Evolutionary conservation across 2,329 filamentous ascomycete genomes (phyloP).

Genomic region (Teratosphaeriaceae sp.): DNA sequence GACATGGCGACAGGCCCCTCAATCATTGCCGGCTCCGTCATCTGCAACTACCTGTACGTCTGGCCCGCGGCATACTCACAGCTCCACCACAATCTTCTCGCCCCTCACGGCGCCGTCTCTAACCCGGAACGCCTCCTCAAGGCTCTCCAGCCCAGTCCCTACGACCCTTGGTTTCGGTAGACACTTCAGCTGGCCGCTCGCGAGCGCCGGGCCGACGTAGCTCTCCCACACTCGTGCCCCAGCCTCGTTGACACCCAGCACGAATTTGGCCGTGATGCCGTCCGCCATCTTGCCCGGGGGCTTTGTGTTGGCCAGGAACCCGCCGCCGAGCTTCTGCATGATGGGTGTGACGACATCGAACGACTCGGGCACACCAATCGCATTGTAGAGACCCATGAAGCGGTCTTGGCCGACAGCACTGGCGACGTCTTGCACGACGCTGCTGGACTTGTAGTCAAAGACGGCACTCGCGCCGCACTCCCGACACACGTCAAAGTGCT

Average conservation of each 20-base stretch:
- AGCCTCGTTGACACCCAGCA: slow-evolving; percentile 23
- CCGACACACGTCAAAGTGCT: slow-evolving; percentile 28
- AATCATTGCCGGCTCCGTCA: too few relatives aligned
- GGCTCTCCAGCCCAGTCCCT: slow-evolving; percentile 29
- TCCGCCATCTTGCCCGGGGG: slow-evolving; percentile 18
- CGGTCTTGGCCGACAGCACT: slow-evolving; percentile 32
- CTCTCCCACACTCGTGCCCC: slow-evolving; percentile 23
- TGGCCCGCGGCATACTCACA: too few relatives aligned
- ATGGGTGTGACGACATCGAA: slow-evolving; percentile 19
- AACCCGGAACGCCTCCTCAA: slow-evolving; percentile 25
- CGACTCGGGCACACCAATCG: slow-evolving; percentile 20
- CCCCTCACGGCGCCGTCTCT: slow-evolving; percentile 27
- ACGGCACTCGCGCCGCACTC: slow-evolving; percentile 25
- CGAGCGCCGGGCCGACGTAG: slow-evolving; percentile 28
- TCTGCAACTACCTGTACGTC: too few relatives aligned
- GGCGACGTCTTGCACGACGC: slow-evolving; percentile 33
- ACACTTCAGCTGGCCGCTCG: slow-evolving; percentile 24
- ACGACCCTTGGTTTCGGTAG: slow-evolving; percentile 33
- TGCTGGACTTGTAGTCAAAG: slow-evolving; percentile 28
- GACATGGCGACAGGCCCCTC: too few relatives aligned
- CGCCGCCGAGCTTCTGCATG: slow-evolving; percentile 23
- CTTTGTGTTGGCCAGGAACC: slow-evolving; percentile 15
- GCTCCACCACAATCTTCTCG: slow-evolving; percentile 28
- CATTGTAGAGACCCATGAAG: slow-evolving; percentile 37
- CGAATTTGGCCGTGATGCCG: slow-evolving; percentile 19